Evolutionary conservation across 1,284 basidiomycete genomes (phyloP).

Genomic region (Ganoderma sinense): DNA sequence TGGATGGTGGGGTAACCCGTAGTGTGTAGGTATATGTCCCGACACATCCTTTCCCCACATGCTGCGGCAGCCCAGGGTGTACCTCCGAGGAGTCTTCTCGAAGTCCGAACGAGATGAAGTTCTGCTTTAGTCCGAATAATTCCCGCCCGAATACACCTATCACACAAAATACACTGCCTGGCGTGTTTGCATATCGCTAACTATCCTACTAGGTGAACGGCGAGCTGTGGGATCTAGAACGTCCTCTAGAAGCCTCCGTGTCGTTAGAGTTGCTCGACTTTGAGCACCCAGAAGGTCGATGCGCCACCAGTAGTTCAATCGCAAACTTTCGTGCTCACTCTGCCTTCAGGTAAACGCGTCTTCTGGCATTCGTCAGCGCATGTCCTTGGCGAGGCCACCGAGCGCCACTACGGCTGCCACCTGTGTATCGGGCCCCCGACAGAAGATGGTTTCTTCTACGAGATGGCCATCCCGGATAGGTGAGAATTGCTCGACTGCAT

Average conservation of each 20-base stretch:
- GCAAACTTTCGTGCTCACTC: slow-evolving; percentile 4
- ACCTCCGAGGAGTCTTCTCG: background rate
- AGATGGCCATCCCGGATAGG: slow-evolving; percentile 89
- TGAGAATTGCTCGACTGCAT: slow-evolving; percentile 28
- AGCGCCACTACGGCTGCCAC: slow-evolving; percentile 97
- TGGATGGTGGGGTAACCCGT: background rate
- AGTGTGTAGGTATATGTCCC: background rate
- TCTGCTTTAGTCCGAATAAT: background rate
- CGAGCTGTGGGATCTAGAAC: slow-evolving; percentile 93
- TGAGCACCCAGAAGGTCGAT: slow-evolving; percentile 88
- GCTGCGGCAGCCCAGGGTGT: background rate
- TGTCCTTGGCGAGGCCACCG: slow-evolving; percentile 97
- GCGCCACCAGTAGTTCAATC: background rate
- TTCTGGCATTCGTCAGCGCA: slow-evolving; percentile 99
- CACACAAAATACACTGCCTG: background rate
- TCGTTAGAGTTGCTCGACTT: slow-evolving; percentile 93
- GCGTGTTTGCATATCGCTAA: background rate
- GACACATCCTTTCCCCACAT: background rate
- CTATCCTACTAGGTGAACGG: slow-evolving; percentile 76
- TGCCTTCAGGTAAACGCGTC: slow-evolving; percentile 82
- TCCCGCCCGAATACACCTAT: background rate
- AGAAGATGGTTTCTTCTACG: slow-evolving; percentile 99
- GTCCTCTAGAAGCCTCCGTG: slow-evolving; percentile 88
- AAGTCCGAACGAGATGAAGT: background rate
- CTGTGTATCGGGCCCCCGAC: slow-evolving; percentile 97